These are phyloP conservation scores for Pythium myriotylum DNA, from an alignment of 352 stramenopile species.

Conservation along the genomic window DNA sequence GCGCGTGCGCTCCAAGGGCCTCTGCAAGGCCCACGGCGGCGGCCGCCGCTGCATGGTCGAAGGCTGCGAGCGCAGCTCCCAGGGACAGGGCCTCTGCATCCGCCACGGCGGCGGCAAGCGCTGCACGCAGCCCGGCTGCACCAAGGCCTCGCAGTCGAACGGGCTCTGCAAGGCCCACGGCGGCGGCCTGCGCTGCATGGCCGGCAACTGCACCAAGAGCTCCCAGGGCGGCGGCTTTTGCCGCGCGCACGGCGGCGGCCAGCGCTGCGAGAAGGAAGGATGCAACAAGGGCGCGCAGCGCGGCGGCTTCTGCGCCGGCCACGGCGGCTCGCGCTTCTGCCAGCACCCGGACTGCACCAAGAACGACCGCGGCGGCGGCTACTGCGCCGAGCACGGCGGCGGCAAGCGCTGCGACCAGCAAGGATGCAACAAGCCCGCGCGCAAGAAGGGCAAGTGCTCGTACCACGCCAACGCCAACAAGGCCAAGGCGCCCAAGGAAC, in stretches of 20 bases:
- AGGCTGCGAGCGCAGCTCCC: constrained; percentile 78
- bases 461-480: constrained; percentile 82
- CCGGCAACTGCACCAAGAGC: constrained; percentile 79
- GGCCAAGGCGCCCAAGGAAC: constrained; percentile 62
- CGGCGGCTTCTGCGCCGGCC: constrained; percentile 76
- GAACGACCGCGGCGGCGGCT: constrained; percentile 85
- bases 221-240: constrained; percentile 85
- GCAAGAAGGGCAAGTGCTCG: constrained; percentile 88
- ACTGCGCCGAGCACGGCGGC: constrained; percentile 84
- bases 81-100: constrained; percentile 83
- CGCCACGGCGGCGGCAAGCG: constrained; percentile 83
- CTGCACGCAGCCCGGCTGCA: constrained; percentile 78
- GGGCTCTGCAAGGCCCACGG: constrained; percentile 87
- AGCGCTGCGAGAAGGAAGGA: constrained; percentile 81
- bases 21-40: constrained; percentile 84
- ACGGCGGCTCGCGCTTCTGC: constrained; percentile 84
- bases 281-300: constrained; percentile 86
- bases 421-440: constrained; percentile 79
- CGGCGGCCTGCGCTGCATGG: constrained; percentile 75
- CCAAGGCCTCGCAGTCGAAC: constrained; percentile 82
- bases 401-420: constrained; percentile 80
- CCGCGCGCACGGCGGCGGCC: constrained; percentile 78
- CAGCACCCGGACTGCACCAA: constrained; percentile 87
- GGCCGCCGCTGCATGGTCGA: constrained; percentile 81
- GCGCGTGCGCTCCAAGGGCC: constrained; percentile 79